phyloP scores from a whole-genome alignment of 768 basidiomycete species.

The Lepiota brunneoincarnata region DNA sequence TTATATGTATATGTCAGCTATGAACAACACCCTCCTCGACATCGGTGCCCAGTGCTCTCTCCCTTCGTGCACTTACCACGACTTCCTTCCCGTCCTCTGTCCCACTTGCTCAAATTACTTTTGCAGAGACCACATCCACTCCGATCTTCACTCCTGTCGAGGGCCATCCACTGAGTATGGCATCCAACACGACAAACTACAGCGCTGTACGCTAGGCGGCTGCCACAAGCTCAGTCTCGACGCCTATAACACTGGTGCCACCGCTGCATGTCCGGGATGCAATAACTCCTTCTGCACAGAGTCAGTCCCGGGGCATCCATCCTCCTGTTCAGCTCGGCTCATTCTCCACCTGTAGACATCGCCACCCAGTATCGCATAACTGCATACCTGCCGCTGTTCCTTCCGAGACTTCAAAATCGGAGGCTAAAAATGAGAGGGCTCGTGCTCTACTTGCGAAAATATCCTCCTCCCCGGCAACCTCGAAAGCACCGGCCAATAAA shows the following conservation, averaged over 20 bases:
- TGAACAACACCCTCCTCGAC: slow-evolving; percentile 32
- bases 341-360: slow-evolving; percentile 47
- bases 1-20: slow-evolving; percentile 14
- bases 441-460: slow-evolving; percentile 39
- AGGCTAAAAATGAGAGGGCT: slow-evolving; percentile 38
- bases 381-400: slow-evolving; percentile 35
- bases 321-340: slow-evolving; percentile 9
- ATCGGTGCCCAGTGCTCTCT: slow-evolving; percentile 69
- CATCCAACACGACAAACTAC: slow-evolving; percentile 24
- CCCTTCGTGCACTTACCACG: slow-evolving; percentile 55
- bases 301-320: slow-evolving; percentile 31
- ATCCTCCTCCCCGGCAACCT: slow-evolving; percentile 18
- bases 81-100: slow-evolving; percentile 79
- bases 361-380: slow-evolving; percentile 59
- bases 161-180: slow-evolving; percentile 13
- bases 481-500: slow-evolving; percentile 20
- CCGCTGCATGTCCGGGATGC: slow-evolving; percentile 50
- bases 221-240: slow-evolving; percentile 59
- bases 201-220: slow-evolving; percentile 45
- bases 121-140: slow-evolving; percentile 62
- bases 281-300: slow-evolving; percentile 57
- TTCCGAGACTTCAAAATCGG: slow-evolving; percentile 19
- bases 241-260: slow-evolving; percentile 23
- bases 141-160: slow-evolving; percentile 60
- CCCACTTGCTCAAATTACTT: slow-evolving; percentile 49